Evolutionary conservation across 257 asterid species (phyloP).

Genomic region (Solanum peruvianum): DNA sequence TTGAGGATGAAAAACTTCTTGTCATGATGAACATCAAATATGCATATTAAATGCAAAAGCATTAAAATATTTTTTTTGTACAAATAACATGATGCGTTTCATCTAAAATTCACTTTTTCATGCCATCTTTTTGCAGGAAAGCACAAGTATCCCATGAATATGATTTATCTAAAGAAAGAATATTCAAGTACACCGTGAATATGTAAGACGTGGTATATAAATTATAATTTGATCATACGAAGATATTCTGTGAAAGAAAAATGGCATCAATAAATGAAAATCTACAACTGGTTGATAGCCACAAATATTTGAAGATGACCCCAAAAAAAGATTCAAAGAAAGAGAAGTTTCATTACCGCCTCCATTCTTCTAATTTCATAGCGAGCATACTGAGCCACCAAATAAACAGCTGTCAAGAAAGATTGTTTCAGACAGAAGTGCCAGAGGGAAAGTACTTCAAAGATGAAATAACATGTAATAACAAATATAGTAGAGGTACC

Average conservation of each 20-base stretch:
- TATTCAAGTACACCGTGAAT: background rate
- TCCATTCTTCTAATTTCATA: constrained; percentile 92
- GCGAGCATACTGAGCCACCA: constrained; percentile 94
- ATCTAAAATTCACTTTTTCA: background rate
- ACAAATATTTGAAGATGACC: background rate
- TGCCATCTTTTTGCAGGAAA: background rate
- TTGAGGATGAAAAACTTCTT: background rate
- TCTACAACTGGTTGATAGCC: background rate
- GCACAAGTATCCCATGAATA: background rate
- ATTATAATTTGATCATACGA: background rate
- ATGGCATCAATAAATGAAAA: background rate
- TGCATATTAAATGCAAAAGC: background rate
- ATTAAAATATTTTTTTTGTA: background rate
- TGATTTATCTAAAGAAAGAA: background rate
- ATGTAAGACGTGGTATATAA: background rate
- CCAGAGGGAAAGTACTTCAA: background rate
- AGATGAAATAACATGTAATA: background rate
- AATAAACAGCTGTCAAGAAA: constrained; percentile 74
- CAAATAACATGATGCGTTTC: background rate
- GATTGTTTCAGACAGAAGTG: background rate
- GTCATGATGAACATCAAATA: background rate
- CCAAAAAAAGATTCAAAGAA: background rate
- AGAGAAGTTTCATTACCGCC: constrained; percentile 37
- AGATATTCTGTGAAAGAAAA: background rate
- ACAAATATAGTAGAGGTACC: constrained; percentile 35